Conservation (phyloP, 2,329 filamentous ascomycete genomes). For the Xylariaceae sp. region DNA sequence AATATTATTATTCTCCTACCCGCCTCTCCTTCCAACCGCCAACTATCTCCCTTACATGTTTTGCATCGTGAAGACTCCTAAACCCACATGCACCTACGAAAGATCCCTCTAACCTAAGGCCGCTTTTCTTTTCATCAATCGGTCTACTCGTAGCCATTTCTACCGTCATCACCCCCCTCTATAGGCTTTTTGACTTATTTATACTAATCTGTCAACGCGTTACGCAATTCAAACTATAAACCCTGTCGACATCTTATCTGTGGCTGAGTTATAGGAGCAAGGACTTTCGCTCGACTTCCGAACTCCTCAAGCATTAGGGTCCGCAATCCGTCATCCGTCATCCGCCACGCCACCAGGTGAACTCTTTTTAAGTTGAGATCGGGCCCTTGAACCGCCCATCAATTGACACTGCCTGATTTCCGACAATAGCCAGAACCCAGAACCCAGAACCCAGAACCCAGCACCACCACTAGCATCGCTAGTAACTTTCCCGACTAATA, state of each 20-base stretch:
- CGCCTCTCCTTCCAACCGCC: not conserved
- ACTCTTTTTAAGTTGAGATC: slow-evolving; percentile 1
- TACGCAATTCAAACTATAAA: not conserved
- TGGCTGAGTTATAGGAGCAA: not conserved
- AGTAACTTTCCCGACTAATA: not conserved
- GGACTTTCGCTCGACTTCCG: not conserved
- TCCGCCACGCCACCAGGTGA: not conserved
- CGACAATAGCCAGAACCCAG: slow-evolving; percentile 19
- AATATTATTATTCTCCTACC: not conserved
- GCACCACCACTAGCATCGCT: too few species aligned
- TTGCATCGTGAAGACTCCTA: not conserved
- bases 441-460: too few species aligned
- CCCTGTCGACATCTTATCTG: not conserved
- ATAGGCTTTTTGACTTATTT: too few species aligned
- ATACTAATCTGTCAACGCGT: not conserved
- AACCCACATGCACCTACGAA: not conserved
- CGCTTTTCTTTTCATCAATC: not conserved
- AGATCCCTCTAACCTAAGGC: too few species aligned
- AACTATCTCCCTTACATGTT: not conserved
- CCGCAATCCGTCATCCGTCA: not conserved
- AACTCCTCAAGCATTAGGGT: not conserved
- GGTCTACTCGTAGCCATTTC: not conserved
- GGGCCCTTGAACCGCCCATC: slow-evolving; percentile 1
- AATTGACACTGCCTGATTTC: slow-evolving; percentile 18
- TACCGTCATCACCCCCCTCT: not conserved